Evolutionary conservation across 129 eudicot genomes (phyloP).

Genomic region (Silybum marianum): DNA sequence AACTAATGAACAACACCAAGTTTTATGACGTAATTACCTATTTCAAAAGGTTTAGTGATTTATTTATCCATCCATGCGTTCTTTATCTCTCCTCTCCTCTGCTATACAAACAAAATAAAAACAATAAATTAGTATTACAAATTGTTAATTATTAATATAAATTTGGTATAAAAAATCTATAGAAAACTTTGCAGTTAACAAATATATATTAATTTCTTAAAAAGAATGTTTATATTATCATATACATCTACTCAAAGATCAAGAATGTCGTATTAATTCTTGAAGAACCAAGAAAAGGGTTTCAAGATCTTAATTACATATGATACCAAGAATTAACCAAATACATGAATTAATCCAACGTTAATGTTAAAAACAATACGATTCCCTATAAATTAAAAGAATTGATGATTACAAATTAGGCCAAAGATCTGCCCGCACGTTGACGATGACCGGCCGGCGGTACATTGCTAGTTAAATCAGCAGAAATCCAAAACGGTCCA

Average conservation of each 20-base stretch:
- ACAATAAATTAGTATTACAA: no score
- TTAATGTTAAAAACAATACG: not conserved
- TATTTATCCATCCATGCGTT: no score
- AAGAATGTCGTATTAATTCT: not conserved
- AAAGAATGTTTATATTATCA: no score
- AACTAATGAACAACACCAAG: no score
- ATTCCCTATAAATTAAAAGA: not conserved
- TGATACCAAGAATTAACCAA: not conserved
- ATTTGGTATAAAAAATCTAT: no score
- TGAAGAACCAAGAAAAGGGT: not conserved
- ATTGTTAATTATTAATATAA: no score
- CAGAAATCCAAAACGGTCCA: constrained; percentile 12
- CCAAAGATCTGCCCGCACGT: not conserved
- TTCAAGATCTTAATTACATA: not conserved
- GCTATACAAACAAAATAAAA: no score
- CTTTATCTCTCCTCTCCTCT: no score
- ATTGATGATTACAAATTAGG: not conserved
- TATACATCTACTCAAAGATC: not conserved
- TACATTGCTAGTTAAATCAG: not conserved
- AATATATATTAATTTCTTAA: no score
- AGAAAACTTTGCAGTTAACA: not conserved
- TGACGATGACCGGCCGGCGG: not conserved
- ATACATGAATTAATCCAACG: not conserved
- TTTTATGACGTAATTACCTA: no score
- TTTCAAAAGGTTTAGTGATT: no score